Evolutionary conservation across 148 eudicot species (phyloP).

Genomic region (Spergularia bocconei): DNA sequence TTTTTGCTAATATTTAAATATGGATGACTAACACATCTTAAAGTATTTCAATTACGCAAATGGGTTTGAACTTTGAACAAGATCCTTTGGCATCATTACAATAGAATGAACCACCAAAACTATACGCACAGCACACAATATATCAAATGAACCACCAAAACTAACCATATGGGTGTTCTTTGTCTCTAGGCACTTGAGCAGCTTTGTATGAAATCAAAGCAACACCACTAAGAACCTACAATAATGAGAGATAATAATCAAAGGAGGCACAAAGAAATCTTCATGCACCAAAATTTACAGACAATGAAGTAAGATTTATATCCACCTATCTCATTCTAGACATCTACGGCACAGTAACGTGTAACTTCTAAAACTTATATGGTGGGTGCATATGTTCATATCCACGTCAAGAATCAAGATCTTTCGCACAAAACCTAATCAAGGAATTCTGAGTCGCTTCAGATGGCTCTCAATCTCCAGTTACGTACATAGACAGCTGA

Average conservation of each 20-base stretch:
- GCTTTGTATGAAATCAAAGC: conserved; percentile 91
- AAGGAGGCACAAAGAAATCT: conserved; percentile 1
- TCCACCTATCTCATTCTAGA: neutral
- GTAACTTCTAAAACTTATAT: neutral
- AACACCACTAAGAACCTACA: conserved; percentile 87
- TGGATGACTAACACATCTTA: neutral
- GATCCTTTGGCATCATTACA: neutral
- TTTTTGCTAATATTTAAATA: neutral
- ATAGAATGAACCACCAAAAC: conserved; percentile 29
- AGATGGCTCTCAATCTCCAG: neutral
- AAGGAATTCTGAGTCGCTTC: neutral
- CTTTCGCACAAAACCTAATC: neutral
- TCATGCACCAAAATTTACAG: neutral
- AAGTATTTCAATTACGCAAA: neutral
- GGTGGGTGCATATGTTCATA: neutral
- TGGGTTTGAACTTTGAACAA: neutral
- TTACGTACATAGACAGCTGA: no score
- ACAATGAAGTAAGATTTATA: neutral
- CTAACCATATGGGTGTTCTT: conserved; percentile 99
- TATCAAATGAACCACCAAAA: conserved; percentile 28
- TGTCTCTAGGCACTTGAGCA: conserved; percentile 93
- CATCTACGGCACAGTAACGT: neutral
- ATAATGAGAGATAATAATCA: conserved; percentile 19
- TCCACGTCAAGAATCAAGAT: neutral
- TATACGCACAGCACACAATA: conserved; percentile 7